A percentile compares a stretch with the other conserved stretches of the same genome.
phyloP scores from a whole-genome alignment of 2,329 filamentous ascomycete genomes.

The Colletotrichum horii region DNA sequence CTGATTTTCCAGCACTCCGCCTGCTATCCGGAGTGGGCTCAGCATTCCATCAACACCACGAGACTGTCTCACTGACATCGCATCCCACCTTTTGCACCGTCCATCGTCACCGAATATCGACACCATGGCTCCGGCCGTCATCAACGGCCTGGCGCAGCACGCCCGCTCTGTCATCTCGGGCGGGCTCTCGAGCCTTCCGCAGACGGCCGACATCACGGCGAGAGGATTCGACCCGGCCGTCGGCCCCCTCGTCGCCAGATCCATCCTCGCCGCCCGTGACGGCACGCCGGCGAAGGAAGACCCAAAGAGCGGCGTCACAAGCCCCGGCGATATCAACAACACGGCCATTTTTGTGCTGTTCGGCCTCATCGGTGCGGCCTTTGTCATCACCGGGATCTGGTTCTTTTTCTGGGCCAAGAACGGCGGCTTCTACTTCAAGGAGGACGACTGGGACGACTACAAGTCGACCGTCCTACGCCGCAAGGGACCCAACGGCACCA shows the following conservation, averaged over 20 bases:
- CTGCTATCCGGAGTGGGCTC: background rate
- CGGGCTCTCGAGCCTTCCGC: slow-evolving; percentile 30
- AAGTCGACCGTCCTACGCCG: slow-evolving; percentile 91
- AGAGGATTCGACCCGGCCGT: slow-evolving; percentile 34
- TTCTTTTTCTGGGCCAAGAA: slow-evolving; percentile 99
- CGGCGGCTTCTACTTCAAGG: slow-evolving; percentile 85
- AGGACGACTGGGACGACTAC: slow-evolving; percentile 97
- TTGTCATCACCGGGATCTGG: slow-evolving; percentile 83
- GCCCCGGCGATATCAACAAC: slow-evolving; percentile 64
- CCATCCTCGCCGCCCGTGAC: slow-evolving; percentile 46
- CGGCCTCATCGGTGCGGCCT: slow-evolving; percentile 77
- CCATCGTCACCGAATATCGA: slow-evolving; percentile 23
- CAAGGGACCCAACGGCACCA: slow-evolving; percentile 86
- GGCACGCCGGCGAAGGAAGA: slow-evolving; percentile 35
- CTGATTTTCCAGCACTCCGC: background rate
- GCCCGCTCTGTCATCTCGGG: slow-evolving; percentile 30
- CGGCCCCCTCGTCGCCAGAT: slow-evolving; percentile 48
- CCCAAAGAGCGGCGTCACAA: slow-evolving; percentile 53
- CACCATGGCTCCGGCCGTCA: slow-evolving; percentile 45
- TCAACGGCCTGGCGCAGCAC: slow-evolving; percentile 23
- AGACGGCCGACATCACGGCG: slow-evolving; percentile 16
- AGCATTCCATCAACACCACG: slow-evolving; percentile 4
- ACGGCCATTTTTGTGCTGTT: slow-evolving; percentile 84
- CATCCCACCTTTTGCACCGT: background rate
- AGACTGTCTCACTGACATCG: background rate